A percentile compares a stretch with the other conserved stretches of the same genome.
These are phyloP conservation scores for Beauveria pseudobassiana DNA, from an alignment of 2,329 filamentous ascomycete genomes.

Conservation along the genomic window DNA sequence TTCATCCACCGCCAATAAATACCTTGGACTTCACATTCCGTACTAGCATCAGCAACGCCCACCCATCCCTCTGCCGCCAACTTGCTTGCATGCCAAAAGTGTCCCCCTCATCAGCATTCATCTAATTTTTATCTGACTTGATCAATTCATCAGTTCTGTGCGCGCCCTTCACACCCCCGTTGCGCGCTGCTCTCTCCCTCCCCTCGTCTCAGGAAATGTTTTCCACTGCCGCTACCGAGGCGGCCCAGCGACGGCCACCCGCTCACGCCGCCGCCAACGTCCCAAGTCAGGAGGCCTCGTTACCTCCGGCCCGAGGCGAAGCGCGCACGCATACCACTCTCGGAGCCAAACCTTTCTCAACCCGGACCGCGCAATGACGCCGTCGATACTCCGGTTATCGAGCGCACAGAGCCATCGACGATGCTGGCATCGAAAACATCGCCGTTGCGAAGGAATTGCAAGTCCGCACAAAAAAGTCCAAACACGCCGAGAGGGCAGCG, in stretches of 20 bases:
- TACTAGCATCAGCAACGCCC: slow-evolving; percentile 11
- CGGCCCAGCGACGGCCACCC: slow-evolving; percentile 48
- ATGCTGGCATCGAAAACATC: slow-evolving; percentile 36
- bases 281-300: slow-evolving; percentile 47
- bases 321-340: slow-evolving; percentile 50
- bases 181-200: slow-evolving; percentile 8
- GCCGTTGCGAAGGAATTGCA: slow-evolving; percentile 45
- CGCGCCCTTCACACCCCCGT: neutral
- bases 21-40: slow-evolving; percentile 17
- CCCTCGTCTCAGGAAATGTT: slow-evolving; percentile 44
- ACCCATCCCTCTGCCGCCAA: slow-evolving; percentile 1
- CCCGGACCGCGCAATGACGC: slow-evolving; percentile 44
- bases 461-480: slow-evolving; percentile 56
- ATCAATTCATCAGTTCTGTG: slow-evolving; percentile 6
- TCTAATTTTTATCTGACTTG: slow-evolving; percentile 5
- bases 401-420: slow-evolving; percentile 40
- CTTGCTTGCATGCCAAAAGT: slow-evolving; percentile 5
- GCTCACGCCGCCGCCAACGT: slow-evolving; percentile 55
- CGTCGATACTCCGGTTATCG: slow-evolving; percentile 44
- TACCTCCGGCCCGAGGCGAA: slow-evolving; percentile 56
- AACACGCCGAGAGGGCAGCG: slow-evolving; percentile 50
- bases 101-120: neutral
- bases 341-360: slow-evolving; percentile 50
- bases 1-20: slow-evolving; percentile 22
- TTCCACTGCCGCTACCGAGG: slow-evolving; percentile 44